Conservation (phyloP, 176 grass and related monocot species). For the Oryza coarctata region DNA sequence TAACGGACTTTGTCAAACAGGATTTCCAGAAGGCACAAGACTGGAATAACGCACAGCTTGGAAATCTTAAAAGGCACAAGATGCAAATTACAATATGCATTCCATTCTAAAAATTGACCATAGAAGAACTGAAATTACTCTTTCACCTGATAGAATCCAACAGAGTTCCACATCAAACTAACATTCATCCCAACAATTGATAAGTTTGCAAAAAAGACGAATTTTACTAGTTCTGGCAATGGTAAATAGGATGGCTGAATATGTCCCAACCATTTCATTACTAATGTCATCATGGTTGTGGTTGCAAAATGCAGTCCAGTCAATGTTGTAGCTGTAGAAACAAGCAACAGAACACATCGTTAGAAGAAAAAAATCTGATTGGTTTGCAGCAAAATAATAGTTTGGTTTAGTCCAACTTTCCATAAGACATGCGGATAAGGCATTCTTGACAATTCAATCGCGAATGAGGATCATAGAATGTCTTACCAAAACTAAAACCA, state of each 20-base stretch:
- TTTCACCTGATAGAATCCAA: constrained; percentile 69
- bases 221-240: constrained; percentile 46
- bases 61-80: constrained; percentile 42
- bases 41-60: constrained; percentile 53
- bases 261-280: constrained; percentile 57
- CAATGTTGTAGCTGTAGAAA: constrained; percentile 55
- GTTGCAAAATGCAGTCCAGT: constrained; percentile 61
- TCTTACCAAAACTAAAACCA: constrained; percentile 79
- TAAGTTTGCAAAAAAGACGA: constrained; percentile 58
- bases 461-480: not conserved
- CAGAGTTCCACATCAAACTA: constrained; percentile 69
- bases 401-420: not conserved
- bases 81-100: constrained; percentile 3
- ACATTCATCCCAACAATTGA: constrained; percentile 65
- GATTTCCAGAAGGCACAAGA: constrained; percentile 54
- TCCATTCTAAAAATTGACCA: not conserved
- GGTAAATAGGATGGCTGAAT: constrained; percentile 56
- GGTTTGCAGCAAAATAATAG: not conserved
- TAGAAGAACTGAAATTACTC: not conserved
- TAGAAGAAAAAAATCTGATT: not conserved
- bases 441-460: not conserved
- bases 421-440: not conserved
- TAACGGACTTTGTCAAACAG: constrained; percentile 51
- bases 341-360: not conserved
- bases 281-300: constrained; percentile 46